Evolutionary conservation across 2,329 filamentous ascomycete genomes (phyloP), one percentile per base, ranked within the genome.

Genomic region (Xylaria multiplex): DNA sequence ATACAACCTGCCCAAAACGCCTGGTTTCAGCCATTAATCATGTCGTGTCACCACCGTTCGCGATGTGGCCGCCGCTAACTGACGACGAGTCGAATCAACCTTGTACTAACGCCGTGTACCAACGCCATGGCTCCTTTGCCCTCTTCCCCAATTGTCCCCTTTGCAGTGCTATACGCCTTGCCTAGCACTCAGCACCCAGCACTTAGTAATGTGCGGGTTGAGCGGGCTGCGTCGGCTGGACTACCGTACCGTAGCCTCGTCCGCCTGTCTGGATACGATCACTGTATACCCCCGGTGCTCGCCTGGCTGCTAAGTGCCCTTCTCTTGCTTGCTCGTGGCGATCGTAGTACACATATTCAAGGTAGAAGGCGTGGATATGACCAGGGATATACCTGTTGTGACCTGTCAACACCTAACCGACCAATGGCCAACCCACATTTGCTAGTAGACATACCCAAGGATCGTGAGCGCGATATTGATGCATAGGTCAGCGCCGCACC

Each of bases 271-370:
- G 90, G n/a, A 94, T 86, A 42, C 86, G 86, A 42, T 91, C 85
- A 72, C 88, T 91, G 77, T 90, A 94, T 19, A 94, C 86, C 32
- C 90, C 90, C 0, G 91, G 88, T 1, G 90, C 90, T 48, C 62
- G 62, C 2, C 83, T 84, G 8, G 82, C 80, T 22, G 84, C 80
- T 65, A 84, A 83, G 11, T 83, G 81, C 5, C 91, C 91, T 40
- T 85, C 81, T 52, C 83, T 80, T 2, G 85, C 84, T 76, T 89
- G 86, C 71, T 92, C 89, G 59, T 84, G 85, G 45, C 90, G 90
- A 73, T 92, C 87, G 78, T 90, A 95, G 81, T 94, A 97, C 68
- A 96, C 83, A 77, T 93, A 96, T 79, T 93, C 88, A 67, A 93
- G 71, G 77, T 94, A 96, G 78, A 94, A 93, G 49, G 91, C 91